Evolutionary conservation across 169 alveolate genomes (phyloP).

Genomic region (Haemoproteus tartakovskyi): DNA sequence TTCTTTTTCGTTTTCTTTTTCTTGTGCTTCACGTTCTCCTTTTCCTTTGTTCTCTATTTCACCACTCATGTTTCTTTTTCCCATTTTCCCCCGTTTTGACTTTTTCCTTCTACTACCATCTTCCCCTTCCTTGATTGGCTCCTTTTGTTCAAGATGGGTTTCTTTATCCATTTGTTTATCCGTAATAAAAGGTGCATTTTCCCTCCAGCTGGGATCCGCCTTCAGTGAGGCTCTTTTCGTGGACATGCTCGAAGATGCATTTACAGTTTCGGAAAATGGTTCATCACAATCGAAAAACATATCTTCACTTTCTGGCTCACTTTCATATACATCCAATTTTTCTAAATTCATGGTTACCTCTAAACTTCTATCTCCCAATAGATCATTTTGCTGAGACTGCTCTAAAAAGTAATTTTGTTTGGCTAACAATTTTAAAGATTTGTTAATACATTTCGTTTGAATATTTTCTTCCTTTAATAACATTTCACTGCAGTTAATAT

Average conservation of each 20-base stretch:
- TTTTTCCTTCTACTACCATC: too few relatives aligned
- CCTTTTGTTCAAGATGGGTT: too few relatives aligned
- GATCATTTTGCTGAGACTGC: constrained; percentile 67
- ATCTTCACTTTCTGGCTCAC: constrained; percentile 26
- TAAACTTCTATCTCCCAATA: constrained; percentile 25
- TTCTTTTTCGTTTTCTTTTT: not conserved
- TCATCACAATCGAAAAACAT: constrained; percentile 65
- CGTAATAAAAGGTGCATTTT: not conserved
- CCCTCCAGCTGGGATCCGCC: not conserved
- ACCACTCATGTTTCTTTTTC: not conserved
- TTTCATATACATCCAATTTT: constrained; percentile 5
- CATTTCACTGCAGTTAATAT: constrained; percentile 58
- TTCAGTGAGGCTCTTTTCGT: not conserved
- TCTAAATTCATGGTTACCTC: constrained; percentile 6
- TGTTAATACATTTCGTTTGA: constrained; percentile 67
- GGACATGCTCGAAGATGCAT: too few relatives aligned
- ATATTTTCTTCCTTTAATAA: constrained; percentile 68
- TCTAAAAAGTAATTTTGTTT: constrained; percentile 75
- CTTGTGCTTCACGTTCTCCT: not conserved
- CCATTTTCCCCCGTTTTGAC: too few relatives aligned
- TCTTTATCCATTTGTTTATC: not conserved
- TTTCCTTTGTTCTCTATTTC: constrained; percentile 1
- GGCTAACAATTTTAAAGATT: constrained; percentile 67
- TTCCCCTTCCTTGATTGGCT: too few relatives aligned
- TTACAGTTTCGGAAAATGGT: constrained; percentile 15